These are phyloP conservation scores for Dendrobium chrysotoxum DNA, from an alignment of 106 monocot species.

Conservation along the genomic window DNA sequence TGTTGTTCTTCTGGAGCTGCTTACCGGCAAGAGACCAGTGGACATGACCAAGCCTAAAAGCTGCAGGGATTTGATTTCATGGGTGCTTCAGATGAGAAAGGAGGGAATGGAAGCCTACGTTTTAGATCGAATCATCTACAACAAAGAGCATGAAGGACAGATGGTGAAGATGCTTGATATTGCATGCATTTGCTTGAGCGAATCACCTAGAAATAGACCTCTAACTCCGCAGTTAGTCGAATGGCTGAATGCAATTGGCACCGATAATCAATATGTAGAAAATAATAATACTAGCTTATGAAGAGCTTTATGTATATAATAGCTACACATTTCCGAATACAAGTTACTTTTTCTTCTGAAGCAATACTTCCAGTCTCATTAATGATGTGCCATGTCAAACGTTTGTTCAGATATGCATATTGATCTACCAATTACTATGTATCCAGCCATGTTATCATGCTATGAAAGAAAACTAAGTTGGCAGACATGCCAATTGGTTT, in stretches of 20 bases:
- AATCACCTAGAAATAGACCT: conserved; percentile 40
- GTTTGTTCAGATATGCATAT: not conserved
- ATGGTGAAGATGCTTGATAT: conserved; percentile 32
- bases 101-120: conserved; percentile 32
- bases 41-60: conserved; percentile 40
- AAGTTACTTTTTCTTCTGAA: not conserved
- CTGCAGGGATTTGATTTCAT: conserved; percentile 34
- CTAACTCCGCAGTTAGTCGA: conserved; percentile 30
- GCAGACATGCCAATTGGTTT: too few species aligned
- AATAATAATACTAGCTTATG: not conserved
- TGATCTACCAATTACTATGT: not conserved
- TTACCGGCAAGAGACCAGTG: conserved; percentile 49
- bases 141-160: conserved; percentile 19
- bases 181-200: conserved; percentile 44
- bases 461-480: not conserved
- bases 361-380: not conserved
- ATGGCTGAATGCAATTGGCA: conserved; percentile 38
- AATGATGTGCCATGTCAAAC: not conserved
- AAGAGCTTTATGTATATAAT: conserved; percentile 9
- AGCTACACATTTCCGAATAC: not conserved
- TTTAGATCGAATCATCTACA: conserved; percentile 31
- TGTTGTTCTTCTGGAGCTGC: conserved; percentile 50
- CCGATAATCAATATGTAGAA: not conserved
- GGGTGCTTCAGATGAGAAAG: conserved; percentile 44
- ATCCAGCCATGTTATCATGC: not conserved